Conservation (phyloP, 176 grass and related monocot genomes). For the Elymus sibiricus region DNA sequence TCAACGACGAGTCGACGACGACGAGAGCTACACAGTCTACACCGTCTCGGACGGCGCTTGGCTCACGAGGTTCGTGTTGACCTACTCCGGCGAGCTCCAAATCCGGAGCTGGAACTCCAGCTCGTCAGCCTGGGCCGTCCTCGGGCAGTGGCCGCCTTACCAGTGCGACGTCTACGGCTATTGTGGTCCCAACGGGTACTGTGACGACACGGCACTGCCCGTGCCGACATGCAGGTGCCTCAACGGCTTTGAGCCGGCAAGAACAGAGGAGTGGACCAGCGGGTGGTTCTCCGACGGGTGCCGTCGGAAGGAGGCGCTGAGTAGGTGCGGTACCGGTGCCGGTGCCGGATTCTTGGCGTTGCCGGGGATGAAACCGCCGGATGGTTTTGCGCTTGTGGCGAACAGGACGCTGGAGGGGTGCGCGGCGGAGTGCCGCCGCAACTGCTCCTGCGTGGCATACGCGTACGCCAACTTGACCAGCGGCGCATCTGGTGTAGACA, state of each 20-base stretch:
- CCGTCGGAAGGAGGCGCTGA: not conserved
- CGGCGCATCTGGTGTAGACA: not conserved
- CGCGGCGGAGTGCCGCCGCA: constrained; percentile 21
- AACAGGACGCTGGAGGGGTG: constrained; percentile 28
- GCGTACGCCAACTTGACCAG: not conserved
- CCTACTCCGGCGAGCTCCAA: constrained; percentile 5
- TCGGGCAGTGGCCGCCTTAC: not conserved
- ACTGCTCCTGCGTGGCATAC: constrained; percentile 60
- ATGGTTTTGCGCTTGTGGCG: not conserved
- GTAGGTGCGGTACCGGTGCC: constrained; percentile 1
- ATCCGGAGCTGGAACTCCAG: constrained; percentile 16
- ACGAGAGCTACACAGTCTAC: not conserved
- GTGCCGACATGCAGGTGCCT: constrained; percentile 39
- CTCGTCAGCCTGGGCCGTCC: not conserved
- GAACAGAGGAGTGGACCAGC: not conserved
- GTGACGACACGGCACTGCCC: not conserved
- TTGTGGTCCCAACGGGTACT: constrained; percentile 43
- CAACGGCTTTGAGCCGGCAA: constrained; percentile 31
- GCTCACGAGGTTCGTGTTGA: not conserved
- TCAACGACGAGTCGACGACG: not conserved
- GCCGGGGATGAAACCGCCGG: not conserved
- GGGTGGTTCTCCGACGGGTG: constrained; percentile 23
- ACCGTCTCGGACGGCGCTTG: constrained; percentile 19
- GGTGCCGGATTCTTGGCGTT: not conserved
- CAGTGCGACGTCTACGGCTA: constrained; percentile 1